phyloP scores from a whole-genome alignment of 192 early-diverging fungal genomes.

The Coemansia sp. region DNA sequence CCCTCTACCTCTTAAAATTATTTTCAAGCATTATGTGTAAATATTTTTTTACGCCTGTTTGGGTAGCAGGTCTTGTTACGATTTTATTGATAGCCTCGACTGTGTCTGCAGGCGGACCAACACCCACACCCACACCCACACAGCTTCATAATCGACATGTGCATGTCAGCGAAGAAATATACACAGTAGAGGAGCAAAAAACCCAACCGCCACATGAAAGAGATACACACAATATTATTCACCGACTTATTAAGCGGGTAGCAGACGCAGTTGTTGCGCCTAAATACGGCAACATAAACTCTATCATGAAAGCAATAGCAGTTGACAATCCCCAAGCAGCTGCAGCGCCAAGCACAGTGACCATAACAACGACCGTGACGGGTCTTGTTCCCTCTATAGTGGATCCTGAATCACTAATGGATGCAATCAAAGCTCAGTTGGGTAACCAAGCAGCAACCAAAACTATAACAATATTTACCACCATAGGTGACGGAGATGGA shows the following conservation, averaged over 20 bases:
- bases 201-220: too few species aligned
- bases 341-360: not conserved
- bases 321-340: not conserved
- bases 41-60: too few species aligned
- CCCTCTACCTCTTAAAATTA: too few species aligned
- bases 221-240: not conserved
- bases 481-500: not conserved
- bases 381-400: not conserved
- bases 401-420: not conserved
- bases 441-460: not conserved
- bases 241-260: not conserved
- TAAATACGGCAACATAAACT: constrained; percentile 9
- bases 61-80: too few species aligned
- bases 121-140: too few species aligned
- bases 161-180: too few species aligned
- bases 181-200: too few species aligned
- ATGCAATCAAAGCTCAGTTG: not conserved
- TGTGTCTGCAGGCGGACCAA: too few species aligned
- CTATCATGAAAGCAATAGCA: constrained; percentile 17
- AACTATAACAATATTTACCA: not conserved
- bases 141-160: too few species aligned
- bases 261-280: not conserved
- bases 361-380: not conserved
- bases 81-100: too few species aligned
- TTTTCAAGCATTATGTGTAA: too few species aligned